Conservation (phyloP, 1,139 yeast genomes). For the Yamadazyma diospyri region DNA sequence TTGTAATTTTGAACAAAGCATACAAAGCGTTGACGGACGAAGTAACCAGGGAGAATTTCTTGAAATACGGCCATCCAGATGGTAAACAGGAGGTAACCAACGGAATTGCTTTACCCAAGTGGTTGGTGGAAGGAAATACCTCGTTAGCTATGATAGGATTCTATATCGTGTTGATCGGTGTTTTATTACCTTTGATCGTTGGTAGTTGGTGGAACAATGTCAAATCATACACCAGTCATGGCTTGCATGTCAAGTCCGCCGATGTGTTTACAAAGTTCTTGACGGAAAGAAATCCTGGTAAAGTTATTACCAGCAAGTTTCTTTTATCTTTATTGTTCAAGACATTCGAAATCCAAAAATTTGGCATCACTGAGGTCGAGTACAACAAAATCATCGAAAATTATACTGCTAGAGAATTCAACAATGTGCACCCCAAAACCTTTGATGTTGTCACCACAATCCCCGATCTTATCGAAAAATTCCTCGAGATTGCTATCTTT, state of each 20-base stretch:
- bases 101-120: conserved; percentile 94
- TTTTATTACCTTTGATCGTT: conserved; percentile 74
- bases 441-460: conserved; percentile 59
- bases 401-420: conserved; percentile 53
- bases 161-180: conserved; percentile 73
- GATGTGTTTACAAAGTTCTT: conserved; percentile 60
- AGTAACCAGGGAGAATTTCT: conserved; percentile 72
- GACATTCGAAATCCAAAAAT: conserved; percentile 55
- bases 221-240: conserved; percentile 76
- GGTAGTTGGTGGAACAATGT: conserved; percentile 89
- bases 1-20: conserved; percentile 84
- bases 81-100: conserved; percentile 95
- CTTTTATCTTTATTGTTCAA: conserved; percentile 61
- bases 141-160: conserved; percentile 61
- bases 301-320: conserved; percentile 56
- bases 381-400: conserved; percentile 50
- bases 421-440: conserved; percentile 38
- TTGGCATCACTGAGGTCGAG: conserved; percentile 26
- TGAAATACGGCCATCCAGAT: conserved; percentile 94
- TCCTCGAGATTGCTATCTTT: conserved; percentile 75
- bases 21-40: conserved; percentile 95
- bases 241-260: conserved; percentile 82
- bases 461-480: conserved; percentile 66
- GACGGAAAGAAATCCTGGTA: conserved; percentile 75
- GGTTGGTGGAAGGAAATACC: conserved; percentile 80